Percentiles rank a stretch among this genome's conserved stretches.
phyloP scores from a whole-genome alignment of 2,329 filamentous ascomycete genomes.

The Colletotrichum orchidophilum region DNA sequence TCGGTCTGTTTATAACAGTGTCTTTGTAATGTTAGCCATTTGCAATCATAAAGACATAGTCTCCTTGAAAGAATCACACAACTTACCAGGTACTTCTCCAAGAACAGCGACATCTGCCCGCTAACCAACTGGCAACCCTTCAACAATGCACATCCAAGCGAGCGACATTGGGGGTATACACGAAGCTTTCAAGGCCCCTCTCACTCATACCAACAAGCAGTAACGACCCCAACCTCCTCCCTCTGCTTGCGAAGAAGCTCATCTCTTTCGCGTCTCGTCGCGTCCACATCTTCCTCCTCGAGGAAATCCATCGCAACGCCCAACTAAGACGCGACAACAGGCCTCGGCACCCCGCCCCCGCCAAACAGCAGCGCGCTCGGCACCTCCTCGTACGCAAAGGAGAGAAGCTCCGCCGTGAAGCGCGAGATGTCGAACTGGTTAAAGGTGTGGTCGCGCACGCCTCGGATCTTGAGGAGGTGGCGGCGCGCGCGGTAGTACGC shows the following conservation, averaged over 20 bases:
- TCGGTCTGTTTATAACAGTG: no score
- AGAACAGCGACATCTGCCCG: no score
- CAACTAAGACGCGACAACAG: slow-evolving; percentile 17
- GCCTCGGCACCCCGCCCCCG: not conserved
- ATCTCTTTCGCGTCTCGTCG: slow-evolving; percentile 2
- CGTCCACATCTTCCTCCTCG: not conserved
- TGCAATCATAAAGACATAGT: no score
- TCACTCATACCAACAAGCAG: slow-evolving; percentile 14
- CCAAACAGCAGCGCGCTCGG: not conserved
- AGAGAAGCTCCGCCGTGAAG: slow-evolving; percentile 41
- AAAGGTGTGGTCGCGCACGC: slow-evolving; percentile 19
- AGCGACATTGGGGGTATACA: no score
- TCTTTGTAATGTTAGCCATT: no score
- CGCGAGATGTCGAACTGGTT: slow-evolving; percentile 39
- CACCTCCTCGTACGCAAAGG: slow-evolving; percentile 40
- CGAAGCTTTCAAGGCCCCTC: not conserved
- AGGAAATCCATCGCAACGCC: slow-evolving; percentile 1
- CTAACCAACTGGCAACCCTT: no score
- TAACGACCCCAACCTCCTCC: not conserved
- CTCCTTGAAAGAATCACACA: no score
- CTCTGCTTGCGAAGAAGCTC: slow-evolving; percentile 12
- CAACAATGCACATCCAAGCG: no score
- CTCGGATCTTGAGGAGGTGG: slow-evolving; percentile 37
- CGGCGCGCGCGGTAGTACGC: slow-evolving; percentile 41
- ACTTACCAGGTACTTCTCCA: no score